Base-by-base conservation (phyloP, 73 alveolate genomes). In the Paramecium pentaurelia region DNA sequence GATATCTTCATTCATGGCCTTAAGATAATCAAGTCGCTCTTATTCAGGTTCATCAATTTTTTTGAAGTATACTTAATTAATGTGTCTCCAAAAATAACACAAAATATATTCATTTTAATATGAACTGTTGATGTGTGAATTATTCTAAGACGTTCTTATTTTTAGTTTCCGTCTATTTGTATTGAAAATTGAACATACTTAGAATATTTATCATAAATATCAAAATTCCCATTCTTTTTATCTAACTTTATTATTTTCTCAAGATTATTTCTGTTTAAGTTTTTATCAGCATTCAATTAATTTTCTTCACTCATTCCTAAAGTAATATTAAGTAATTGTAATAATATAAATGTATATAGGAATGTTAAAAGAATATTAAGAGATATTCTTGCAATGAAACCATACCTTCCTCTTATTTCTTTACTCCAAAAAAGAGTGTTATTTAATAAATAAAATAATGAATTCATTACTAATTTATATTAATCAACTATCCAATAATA, bases 61-160 rank as follows among this genome's bases (percentile, higher is more conserved):
- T n/a, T 80, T 80, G 58, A 80, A 80, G 34, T 80, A 80, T 11
- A 80, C 75, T 25, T 40, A 80, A 80, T 80, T 80, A 4, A 80
- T 80, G 58, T 80, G 91, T 80, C 91, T 80, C 91, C 91, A 80
- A 47, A 80, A 80, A 49, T 80, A 80, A 27, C 91, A 80, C n/a
- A 80, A 36, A 38, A 42, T 80, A 16, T 44, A 80, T 80, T 80
- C 91, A 80, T 49, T 80, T 49, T 80, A 49, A 27, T 80, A 80
- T 37, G 87, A 34, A 73, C 87, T 40, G 47, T 73, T 73, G n/a
- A 73, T 73, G 36, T 73, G 47, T 73, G 58, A 12, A 73, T 73
- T 73, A 37, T 73, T 73, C 47, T 80, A 47, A 80, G 58, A 45
- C 27, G 77, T 80, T 14, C 91, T 80, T n/a, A 80, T 80, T 47